These are phyloP conservation scores for Gossypium schwendimanii DNA, from an alignment of 441 rosid species.

Conservation along the genomic window DNA sequence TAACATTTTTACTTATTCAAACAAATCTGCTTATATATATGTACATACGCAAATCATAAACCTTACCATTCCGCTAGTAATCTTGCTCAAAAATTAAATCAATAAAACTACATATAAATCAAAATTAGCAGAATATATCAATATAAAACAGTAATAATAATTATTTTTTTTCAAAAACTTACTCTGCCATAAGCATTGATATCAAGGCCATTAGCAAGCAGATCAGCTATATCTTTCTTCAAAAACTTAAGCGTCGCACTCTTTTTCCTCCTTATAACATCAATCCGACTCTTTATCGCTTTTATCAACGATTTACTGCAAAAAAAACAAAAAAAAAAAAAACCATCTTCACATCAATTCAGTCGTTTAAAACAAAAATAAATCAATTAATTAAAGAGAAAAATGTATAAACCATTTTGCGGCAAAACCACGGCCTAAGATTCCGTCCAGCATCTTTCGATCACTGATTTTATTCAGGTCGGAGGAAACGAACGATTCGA, in stretches of 20 bases:
- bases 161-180: background rate
- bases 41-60: background rate
- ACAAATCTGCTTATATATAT: background rate
- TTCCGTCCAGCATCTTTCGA: conserved; percentile 60
- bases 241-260: conserved; percentile 74
- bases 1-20: background rate
- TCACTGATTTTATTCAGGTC: background rate
- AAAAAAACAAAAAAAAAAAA: background rate
- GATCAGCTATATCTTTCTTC: conserved; percentile 86
- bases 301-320: conserved; percentile 77
- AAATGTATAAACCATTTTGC: conserved; percentile 49
- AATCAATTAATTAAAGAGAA: background rate
- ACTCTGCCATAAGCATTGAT: conserved; percentile 74
- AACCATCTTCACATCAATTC: background rate
- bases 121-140: background rate
- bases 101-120: background rate
- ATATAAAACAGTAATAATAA: background rate
- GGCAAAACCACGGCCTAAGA: conserved; percentile 69
- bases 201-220: conserved; percentile 75
- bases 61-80: background rate
- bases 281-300: conserved; percentile 69
- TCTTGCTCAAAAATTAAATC: background rate
- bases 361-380: background rate
- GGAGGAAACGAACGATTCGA: background rate
- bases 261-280: conserved; percentile 72